Conservation (phyloP, 2,329 filamentous ascomycete species). For the Sporothrix brunneoviolacea region DNA sequence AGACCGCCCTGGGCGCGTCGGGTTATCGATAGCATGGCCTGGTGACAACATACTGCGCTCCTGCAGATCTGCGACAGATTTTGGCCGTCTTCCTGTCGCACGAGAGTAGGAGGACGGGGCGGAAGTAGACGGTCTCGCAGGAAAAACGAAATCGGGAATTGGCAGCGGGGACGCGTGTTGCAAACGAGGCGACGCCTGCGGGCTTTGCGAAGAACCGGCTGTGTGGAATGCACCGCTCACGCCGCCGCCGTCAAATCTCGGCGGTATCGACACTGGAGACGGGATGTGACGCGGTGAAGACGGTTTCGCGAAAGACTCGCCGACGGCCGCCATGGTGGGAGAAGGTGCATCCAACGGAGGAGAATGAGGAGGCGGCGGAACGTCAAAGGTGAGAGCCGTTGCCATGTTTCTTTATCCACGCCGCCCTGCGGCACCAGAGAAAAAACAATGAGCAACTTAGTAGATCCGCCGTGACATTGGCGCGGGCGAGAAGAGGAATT, state of each 20-base stretch:
- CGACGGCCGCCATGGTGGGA: neutral
- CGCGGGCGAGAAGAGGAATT: neutral
- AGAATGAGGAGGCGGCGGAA: neutral
- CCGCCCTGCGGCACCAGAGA: slow-evolving; percentile 43
- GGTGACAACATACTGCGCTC: slow-evolving; percentile 22
- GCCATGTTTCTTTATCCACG: slow-evolving; percentile 30
- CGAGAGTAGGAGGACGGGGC: slow-evolving; percentile 43
- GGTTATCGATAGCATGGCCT: too few species aligned
- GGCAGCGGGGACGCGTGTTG: slow-evolving; percentile 39
- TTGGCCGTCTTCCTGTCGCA: slow-evolving; percentile 43
- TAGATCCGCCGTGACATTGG: slow-evolving; percentile 33
- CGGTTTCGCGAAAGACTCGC: slow-evolving; percentile 15
- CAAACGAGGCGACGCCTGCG: slow-evolving; percentile 27
- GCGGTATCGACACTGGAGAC: slow-evolving; percentile 23
- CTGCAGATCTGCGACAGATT: slow-evolving; percentile 44
- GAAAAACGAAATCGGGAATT: slow-evolving; percentile 62
- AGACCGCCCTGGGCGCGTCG: slow-evolving; percentile 25
- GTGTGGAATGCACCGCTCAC: slow-evolving; percentile 14
- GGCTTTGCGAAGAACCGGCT: slow-evolving; percentile 20
- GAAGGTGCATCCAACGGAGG: neutral
- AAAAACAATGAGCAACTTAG: slow-evolving; percentile 34
- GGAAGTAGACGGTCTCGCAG: slow-evolving; percentile 40
- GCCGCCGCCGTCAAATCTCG: slow-evolving; percentile 22
- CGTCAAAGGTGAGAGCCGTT: slow-evolving; percentile 22
- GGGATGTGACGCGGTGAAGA: slow-evolving; percentile 21